A percentile compares a stretch with the other conserved stretches of the same genome.
Evolutionary conservation across 1,284 basidiomycete genomes (phyloP).

Genomic region (Marasmius oreades): DNA sequence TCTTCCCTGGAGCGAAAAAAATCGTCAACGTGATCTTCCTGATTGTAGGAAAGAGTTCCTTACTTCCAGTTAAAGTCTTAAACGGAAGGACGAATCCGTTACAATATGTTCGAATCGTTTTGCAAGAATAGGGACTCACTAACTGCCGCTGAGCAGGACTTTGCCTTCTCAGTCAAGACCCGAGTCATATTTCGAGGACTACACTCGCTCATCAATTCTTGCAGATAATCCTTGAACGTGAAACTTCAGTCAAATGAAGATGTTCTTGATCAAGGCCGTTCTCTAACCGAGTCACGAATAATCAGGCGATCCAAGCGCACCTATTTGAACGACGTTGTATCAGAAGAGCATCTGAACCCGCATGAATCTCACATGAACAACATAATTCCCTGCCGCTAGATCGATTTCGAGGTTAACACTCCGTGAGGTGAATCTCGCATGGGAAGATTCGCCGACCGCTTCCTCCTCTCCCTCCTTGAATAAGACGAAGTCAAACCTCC

Average conservation of each 20-base stretch:
- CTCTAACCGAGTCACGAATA: neutral
- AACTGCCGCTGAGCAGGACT: neutral
- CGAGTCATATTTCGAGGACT: neutral
- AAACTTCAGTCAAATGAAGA: neutral
- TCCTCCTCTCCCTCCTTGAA: slow-evolving; percentile 40
- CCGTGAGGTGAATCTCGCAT: slow-evolving; percentile 28
- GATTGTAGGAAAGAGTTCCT: neutral
- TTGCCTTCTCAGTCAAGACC: slow-evolving; percentile 1
- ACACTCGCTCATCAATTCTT: neutral
- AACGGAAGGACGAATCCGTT: neutral
- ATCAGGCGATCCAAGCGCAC: neutral
- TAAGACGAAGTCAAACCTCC: slow-evolving; percentile 44
- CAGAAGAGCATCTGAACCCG: too few species aligned
- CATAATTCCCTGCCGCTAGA: slow-evolving; percentile 47
- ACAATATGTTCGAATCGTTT: neutral
- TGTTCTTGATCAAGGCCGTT: neutral
- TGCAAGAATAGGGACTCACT: neutral
- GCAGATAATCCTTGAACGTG: neutral
- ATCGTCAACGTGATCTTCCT: neutral
- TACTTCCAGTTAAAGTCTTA: neutral
- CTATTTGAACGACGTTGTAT: neutral
- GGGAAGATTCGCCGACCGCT: slow-evolving; percentile 32
- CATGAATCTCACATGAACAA: slow-evolving; percentile 42
- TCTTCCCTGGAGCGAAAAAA: neutral
- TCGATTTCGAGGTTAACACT: slow-evolving; percentile 39